Conservation (phyloP, 345 rosid species). For the Pugionium dolabratum region DNA sequence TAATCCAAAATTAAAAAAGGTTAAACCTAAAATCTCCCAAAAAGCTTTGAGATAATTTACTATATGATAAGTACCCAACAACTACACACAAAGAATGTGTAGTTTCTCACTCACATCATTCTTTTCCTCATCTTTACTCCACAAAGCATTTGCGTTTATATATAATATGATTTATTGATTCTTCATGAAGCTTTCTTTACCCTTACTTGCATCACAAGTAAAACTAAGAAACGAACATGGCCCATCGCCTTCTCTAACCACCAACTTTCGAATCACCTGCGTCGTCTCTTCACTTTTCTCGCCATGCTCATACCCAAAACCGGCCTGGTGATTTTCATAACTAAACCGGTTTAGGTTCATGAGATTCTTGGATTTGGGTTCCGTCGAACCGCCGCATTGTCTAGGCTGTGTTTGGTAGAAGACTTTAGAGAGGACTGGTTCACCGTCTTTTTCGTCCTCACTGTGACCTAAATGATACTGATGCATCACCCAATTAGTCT, state of each 20-base stretch:
- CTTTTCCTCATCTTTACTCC: slow-evolving; percentile 43
- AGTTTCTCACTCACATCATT: slow-evolving; percentile 32
- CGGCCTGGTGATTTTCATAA: slow-evolving; percentile 24
- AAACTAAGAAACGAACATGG: slow-evolving; percentile 59
- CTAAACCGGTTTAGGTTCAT: slow-evolving; percentile 33
- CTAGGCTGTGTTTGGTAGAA: slow-evolving; percentile 95
- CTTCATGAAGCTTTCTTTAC: slow-evolving; percentile 45
- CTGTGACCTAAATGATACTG: slow-evolving; percentile 83
- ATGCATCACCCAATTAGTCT: slow-evolving; percentile 97
- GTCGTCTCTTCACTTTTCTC: slow-evolving; percentile 37
- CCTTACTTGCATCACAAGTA: slow-evolving; percentile 70
- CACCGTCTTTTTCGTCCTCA: slow-evolving; percentile 92
- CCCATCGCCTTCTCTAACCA: slow-evolving; percentile 57
- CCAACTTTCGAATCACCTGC: slow-evolving; percentile 65
- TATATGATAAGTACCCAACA: slow-evolving; percentile 37
- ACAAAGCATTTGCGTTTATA: slow-evolving; percentile 27
- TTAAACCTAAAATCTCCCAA: slow-evolving; percentile 33
- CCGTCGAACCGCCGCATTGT: slow-evolving; percentile 50
- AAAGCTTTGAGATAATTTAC: slow-evolving; percentile 31
- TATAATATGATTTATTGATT: slow-evolving; percentile 33
- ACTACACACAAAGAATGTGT: slow-evolving; percentile 44
- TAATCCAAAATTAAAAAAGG: slow-evolving; percentile 5
- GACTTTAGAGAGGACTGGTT: slow-evolving; percentile 77
- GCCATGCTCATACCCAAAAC: slow-evolving; percentile 38
- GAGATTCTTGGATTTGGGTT: slow-evolving; percentile 33